These are phyloP conservation scores for Aspergillus incahuasiensis DNA, from an alignment of 495 filamentous ascomycete genomes.

Conservation along the genomic window DNA sequence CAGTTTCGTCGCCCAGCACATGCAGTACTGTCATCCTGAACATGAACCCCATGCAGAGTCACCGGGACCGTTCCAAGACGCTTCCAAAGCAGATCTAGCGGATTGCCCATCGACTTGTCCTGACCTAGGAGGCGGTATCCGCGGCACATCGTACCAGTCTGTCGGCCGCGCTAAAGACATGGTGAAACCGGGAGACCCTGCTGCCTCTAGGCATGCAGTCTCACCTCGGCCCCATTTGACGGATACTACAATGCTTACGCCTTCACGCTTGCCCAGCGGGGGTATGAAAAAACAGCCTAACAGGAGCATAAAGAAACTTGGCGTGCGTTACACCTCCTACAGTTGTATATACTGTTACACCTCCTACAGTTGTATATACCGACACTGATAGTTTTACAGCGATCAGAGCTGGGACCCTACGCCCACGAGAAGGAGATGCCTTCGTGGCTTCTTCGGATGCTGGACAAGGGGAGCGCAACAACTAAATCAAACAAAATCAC, in stretches of 20 bases:
- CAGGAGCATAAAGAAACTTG: slow-evolving; percentile 31
- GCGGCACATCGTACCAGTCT: not conserved
- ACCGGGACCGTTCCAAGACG: slow-evolving; percentile 6
- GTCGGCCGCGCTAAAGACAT: not conserved
- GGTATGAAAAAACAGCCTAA: not conserved
- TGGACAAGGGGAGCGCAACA: slow-evolving; percentile 60
- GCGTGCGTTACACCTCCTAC: slow-evolving; percentile 26
- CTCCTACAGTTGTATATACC: not conserved
- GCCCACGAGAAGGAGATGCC: slow-evolving; percentile 90
- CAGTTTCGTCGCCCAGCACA: slow-evolving; percentile 50
- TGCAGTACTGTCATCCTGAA: slow-evolving; percentile 51
- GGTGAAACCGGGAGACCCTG: slow-evolving; percentile 60
- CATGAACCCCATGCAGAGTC: slow-evolving; percentile 26
- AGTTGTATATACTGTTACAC: not conserved
- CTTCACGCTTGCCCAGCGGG: too few relatives aligned
- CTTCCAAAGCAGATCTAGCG: not conserved
- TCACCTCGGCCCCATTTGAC: slow-evolving; percentile 7
- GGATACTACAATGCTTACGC: slow-evolving; percentile 12
- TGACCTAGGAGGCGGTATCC: not conserved
- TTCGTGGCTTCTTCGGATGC: slow-evolving; percentile 61
- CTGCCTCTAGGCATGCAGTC: slow-evolving; percentile 43
- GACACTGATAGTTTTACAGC: slow-evolving; percentile 28
- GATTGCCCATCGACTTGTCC: not conserved
- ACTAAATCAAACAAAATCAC: slow-evolving; percentile 52
- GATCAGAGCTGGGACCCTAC: slow-evolving; percentile 72